These are phyloP conservation scores for Dysphania ambrosioides DNA, from an alignment of 148 eudicot species.

Conservation along the genomic window DNA sequence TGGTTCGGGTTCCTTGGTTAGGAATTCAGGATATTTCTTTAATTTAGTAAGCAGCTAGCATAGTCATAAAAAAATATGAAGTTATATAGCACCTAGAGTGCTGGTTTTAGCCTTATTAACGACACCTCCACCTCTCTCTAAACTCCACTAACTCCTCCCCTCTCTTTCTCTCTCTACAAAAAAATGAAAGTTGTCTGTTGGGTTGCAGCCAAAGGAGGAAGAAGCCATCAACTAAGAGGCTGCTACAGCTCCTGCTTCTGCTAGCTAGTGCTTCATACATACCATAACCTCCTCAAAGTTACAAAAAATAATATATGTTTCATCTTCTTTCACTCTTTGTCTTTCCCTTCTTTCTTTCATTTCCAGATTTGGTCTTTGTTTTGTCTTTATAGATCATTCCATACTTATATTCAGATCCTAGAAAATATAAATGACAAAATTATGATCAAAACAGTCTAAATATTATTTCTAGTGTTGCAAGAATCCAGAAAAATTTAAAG, in stretches of 20 bases:
- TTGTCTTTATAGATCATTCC: constrained; percentile 27
- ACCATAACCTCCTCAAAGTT: background rate
- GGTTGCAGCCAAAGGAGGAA: constrained; percentile 67
- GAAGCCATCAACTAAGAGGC: constrained; percentile 35
- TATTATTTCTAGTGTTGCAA: constrained; percentile 14
- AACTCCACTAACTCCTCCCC: constrained; percentile 26
- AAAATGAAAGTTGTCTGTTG: constrained; percentile 54
- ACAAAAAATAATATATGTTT: constrained; percentile 4
- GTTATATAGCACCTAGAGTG: constrained; percentile 30
- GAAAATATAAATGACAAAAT: constrained; percentile 10
- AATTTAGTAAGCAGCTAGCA: constrained; percentile 27
- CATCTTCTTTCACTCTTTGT: constrained; percentile 15
- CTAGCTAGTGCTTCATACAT: constrained; percentile 15
- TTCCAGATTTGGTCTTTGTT: constrained; percentile 35
- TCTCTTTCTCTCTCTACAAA: constrained; percentile 35
- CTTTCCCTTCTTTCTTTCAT: constrained; percentile 24
- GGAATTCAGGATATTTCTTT: constrained; percentile 40
- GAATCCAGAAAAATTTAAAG: constrained; percentile 17
- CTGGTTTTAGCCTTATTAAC: constrained; percentile 29
- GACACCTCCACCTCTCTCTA: constrained; percentile 9
- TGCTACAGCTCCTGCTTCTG: constrained; percentile 11
- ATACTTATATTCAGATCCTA: constrained; percentile 13
- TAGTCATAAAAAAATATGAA: constrained; percentile 12
- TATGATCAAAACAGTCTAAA: constrained; percentile 17
- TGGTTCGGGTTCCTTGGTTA: constrained; percentile 19